A percentile compares a stretch with the other conserved stretches of the same genome.
Conservation (phyloP, 306 rosid genomes). For the Potentilla sterilis region DNA sequence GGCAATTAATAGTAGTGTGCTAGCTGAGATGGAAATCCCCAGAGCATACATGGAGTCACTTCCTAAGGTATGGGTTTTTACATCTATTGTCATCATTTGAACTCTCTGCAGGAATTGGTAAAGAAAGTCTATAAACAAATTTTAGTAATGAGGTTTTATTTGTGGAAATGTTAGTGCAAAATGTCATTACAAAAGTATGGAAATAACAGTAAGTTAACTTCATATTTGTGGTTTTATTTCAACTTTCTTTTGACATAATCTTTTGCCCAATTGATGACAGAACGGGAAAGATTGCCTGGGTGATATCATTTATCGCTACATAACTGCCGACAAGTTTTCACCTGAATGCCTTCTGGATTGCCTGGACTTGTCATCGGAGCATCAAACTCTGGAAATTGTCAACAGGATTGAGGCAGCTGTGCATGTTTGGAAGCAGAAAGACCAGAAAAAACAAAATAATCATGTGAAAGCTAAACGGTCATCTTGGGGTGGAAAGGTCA, state of each 20-base stretch:
- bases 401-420: conserved; percentile 87
- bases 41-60: conserved; percentile 57
- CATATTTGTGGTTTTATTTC: background rate
- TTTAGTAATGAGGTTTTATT: background rate
- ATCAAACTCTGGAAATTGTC: conserved; percentile 72
- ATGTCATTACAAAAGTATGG: background rate
- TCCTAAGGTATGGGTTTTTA: conserved; percentile 62
- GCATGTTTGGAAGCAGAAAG: conserved; percentile 78
- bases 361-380: conserved; percentile 91
- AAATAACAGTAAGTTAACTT: background rate
- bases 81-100: background rate
- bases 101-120: background rate
- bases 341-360: conserved; percentile 77
- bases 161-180: background rate
- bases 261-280: conserved; percentile 42
- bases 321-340: conserved; percentile 65
- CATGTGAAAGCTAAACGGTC: conserved; percentile 56
- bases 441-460: conserved; percentile 48
- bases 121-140: background rate
- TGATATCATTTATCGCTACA: conserved; percentile 75
- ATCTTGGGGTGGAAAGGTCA: conserved; percentile 94
- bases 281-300: conserved; percentile 88
- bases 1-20: conserved; percentile 83
- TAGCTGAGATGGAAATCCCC: conserved; percentile 92
- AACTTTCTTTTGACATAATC: background rate